These are phyloP conservation scores for Nakaseomyces sp. DNA, from an alignment of 1,139 yeast species.

Conservation along the genomic window DNA sequence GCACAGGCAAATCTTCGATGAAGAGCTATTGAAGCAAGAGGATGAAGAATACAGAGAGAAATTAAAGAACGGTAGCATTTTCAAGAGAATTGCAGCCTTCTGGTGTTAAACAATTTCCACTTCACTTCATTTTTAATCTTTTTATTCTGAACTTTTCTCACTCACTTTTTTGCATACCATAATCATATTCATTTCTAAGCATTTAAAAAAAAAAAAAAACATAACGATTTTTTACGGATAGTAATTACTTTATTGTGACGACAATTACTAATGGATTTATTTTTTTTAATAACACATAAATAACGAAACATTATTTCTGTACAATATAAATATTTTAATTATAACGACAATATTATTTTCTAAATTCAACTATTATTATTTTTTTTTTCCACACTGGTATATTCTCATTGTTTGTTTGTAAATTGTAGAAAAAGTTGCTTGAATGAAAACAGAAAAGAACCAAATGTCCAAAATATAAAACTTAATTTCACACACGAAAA, in stretches of 20 bases:
- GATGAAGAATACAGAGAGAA: conserved; percentile 36
- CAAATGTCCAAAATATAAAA: too few relatives aligned
- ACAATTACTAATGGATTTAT: background rate
- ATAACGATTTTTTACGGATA: background rate
- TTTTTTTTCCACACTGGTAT: too few relatives aligned
- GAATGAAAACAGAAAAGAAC: too few relatives aligned
- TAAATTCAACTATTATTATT: too few relatives aligned
- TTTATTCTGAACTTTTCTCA: too few relatives aligned
- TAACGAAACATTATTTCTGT: background rate
- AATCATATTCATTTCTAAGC: background rate
- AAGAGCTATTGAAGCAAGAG: conserved; percentile 60
- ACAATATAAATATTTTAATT: too few relatives aligned
- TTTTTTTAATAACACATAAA: background rate
- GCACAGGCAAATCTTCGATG: conserved; percentile 62
- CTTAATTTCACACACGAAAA: too few relatives aligned
- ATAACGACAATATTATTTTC: too few relatives aligned
- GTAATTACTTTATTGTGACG: background rate
- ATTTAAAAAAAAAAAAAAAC: background rate
- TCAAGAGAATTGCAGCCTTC: conserved; percentile 16
- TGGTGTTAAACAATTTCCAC: conserved; percentile 14
- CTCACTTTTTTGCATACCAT: background rate
- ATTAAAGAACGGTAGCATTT: conserved; percentile 17
- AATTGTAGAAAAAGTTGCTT: too few relatives aligned
- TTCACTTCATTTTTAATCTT: background rate
- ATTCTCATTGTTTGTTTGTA: too few relatives aligned